Evolutionary conservation across 768 basidiomycete genomes (phyloP).

Genomic region (Kwoniella dendrophila): DNA sequence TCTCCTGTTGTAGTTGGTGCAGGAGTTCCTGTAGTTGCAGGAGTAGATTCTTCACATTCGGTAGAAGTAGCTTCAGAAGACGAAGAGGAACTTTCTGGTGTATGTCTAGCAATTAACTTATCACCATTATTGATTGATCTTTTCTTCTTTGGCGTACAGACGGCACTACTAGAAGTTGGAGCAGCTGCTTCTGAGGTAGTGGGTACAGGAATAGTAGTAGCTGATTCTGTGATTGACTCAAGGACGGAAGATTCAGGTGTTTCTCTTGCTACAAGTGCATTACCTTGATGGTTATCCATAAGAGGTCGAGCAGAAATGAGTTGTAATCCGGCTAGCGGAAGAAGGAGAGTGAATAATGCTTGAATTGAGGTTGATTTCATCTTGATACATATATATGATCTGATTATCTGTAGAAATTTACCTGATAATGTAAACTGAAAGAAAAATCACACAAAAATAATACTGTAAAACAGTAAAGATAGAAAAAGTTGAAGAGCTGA

Average conservation of each 20-base stretch:
- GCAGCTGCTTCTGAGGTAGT: neutral
- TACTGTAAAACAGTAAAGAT: too few relatives aligned
- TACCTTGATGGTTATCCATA: neutral
- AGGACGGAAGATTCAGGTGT: neutral
- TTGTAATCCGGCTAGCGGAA: constrained; percentile 4
- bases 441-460: too few relatives aligned
- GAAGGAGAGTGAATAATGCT: constrained; percentile 12
- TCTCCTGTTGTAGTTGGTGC: neutral
- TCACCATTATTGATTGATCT: too few relatives aligned
- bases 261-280: neutral
- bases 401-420: too few relatives aligned
- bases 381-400: too few relatives aligned
- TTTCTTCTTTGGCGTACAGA: too few relatives aligned
- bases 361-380: constrained; percentile 7
- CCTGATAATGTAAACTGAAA: too few relatives aligned
- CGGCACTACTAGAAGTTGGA: too few relatives aligned
- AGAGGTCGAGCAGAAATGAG: neutral
- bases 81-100: neutral
- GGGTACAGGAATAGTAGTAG: neutral
- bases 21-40: too few relatives aligned
- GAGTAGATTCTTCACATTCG: neutral
- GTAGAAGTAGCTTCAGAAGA: neutral
- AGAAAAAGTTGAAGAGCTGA: too few relatives aligned
- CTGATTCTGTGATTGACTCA: neutral
- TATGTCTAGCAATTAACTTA: constrained; percentile 7